phyloP scores from a whole-genome alignment of 2,329 filamentous ascomycete genomes.

The Ophiosphaerella narmari region DNA sequence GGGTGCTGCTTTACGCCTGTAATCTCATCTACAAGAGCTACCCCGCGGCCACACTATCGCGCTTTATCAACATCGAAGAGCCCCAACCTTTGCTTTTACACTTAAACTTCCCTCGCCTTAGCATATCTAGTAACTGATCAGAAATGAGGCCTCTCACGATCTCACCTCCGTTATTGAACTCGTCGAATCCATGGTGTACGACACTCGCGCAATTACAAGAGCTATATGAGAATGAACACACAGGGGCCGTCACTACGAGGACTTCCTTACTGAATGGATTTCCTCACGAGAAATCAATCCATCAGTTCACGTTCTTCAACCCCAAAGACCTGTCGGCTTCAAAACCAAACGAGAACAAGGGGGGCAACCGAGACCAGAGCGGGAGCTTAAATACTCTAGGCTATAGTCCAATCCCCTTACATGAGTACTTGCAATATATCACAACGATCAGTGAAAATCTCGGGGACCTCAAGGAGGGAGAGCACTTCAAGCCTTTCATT shows the following conservation, averaged over 20 bases:
- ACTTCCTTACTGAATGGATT: conserved; percentile 71
- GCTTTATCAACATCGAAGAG: neutral
- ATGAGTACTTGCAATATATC: conserved; percentile 64
- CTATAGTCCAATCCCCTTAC: conserved; percentile 69
- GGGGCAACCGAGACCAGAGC: conserved; percentile 29
- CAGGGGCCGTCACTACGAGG: conserved; percentile 75
- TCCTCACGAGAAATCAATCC: conserved; percentile 60
- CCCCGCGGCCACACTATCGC: neutral
- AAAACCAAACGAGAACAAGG: conserved; percentile 23
- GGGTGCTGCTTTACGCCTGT: neutral
- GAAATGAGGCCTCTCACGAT: conserved; percentile 54
- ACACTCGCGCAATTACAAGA: conserved; percentile 63
- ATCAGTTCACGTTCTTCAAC: conserved; percentile 71
- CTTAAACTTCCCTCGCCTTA: neutral
- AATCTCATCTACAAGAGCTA: neutral
- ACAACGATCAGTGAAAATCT: conserved; percentile 49
- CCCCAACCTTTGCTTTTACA: neutral
- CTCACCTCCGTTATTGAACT: conserved; percentile 72
- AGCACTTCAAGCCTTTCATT: conserved; percentile 63
- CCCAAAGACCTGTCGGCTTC: conserved; percentile 41
- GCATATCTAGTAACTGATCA: neutral
- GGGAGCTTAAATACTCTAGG: conserved; percentile 69
- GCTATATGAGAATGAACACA: conserved; percentile 65
- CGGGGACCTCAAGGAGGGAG: conserved; percentile 1
- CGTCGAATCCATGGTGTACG: conserved; percentile 77